These are phyloP conservation scores for Aspergillus flavus DNA, from an alignment of 2,329 filamentous ascomycete species.

Conservation along the genomic window DNA sequence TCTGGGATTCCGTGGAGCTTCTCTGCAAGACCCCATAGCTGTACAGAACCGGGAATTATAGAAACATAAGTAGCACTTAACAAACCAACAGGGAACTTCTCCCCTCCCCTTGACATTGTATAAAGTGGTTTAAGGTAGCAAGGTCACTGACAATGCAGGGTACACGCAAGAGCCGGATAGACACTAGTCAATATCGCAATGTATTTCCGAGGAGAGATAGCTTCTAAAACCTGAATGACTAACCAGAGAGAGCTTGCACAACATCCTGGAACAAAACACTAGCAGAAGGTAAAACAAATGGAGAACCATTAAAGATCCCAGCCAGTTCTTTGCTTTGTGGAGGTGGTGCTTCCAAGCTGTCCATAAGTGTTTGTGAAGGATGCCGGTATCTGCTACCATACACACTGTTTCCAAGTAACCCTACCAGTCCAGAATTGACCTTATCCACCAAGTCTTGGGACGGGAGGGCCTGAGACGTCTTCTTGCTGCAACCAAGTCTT, in stretches of 20 bases:
- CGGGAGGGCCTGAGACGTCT: slow-evolving; percentile 26
- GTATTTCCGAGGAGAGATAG: not conserved
- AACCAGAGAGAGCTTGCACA: slow-evolving; percentile 26
- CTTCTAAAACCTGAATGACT: not conserved
- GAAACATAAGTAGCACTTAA: not conserved
- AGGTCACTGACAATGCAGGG: not conserved
- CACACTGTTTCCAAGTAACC: slow-evolving; percentile 33
- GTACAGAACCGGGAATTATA: too few relatives aligned
- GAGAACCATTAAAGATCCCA: slow-evolving; percentile 40
- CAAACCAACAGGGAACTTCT: not conserved
- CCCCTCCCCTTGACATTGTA: not conserved
- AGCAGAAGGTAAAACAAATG: slow-evolving; percentile 42
- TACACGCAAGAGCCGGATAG: not conserved
- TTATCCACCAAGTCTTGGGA: slow-evolving; percentile 26
- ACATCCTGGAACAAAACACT: slow-evolving; percentile 43
- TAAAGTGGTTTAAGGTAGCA: not conserved
- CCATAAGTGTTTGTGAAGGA: not conserved
- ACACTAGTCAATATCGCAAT: not conserved
- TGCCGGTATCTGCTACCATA: not conserved
- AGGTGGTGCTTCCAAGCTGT: slow-evolving; percentile 11
- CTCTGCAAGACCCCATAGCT: too few relatives aligned
- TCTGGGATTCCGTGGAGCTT: too few relatives aligned
- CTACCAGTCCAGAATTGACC: slow-evolving; percentile 35
- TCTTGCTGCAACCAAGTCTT: slow-evolving; percentile 35
- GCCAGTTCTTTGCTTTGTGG: slow-evolving; percentile 33